These are phyloP conservation scores for Anthostomella pinea DNA, from an alignment of 2,329 filamentous ascomycete species.

Conservation along the genomic window DNA sequence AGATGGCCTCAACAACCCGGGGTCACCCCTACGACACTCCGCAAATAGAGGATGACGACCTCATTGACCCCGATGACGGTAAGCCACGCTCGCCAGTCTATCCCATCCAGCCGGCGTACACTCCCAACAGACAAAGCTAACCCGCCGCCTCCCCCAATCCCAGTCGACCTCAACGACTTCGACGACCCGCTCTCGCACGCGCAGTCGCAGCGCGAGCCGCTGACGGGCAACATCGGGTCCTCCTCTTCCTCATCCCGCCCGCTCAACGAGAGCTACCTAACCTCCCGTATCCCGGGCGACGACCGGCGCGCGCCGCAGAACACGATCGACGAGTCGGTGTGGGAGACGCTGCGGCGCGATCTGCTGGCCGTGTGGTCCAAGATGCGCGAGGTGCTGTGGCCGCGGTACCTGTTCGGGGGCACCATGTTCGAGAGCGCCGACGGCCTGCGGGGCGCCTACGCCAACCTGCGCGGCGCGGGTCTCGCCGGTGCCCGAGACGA, in stretches of 20 bases:
- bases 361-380: conserved; percentile 94
- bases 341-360: conserved; percentile 94
- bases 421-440: conserved; percentile 58
- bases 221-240: conserved; percentile 79
- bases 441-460: conserved; percentile 59
- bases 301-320: conserved; percentile 86
- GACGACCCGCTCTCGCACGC: conserved; percentile 74
- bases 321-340: conserved; percentile 96
- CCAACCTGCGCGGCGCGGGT: conserved; percentile 57
- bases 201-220: conserved; percentile 69
- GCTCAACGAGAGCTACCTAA: conserved; percentile 78
- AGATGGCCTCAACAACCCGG: conserved; percentile 49
- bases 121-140: no score
- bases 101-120: no score
- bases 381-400: conserved; percentile 95
- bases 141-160: conserved; percentile 1
- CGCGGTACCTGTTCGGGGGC: conserved; percentile 81
- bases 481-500: conserved; percentile 60
- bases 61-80: conserved; percentile 81
- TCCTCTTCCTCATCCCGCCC: conserved; percentile 52
- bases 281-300: conserved; percentile 85
- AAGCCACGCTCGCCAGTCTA: no score
- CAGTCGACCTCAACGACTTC: conserved; percentile 86
- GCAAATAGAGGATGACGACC: conserved; percentile 59
- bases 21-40: conserved; percentile 60